Base-by-base conservation (phyloP, 2,329 filamentous ascomycete species). In the Karstenula rhodostoma region DNA sequence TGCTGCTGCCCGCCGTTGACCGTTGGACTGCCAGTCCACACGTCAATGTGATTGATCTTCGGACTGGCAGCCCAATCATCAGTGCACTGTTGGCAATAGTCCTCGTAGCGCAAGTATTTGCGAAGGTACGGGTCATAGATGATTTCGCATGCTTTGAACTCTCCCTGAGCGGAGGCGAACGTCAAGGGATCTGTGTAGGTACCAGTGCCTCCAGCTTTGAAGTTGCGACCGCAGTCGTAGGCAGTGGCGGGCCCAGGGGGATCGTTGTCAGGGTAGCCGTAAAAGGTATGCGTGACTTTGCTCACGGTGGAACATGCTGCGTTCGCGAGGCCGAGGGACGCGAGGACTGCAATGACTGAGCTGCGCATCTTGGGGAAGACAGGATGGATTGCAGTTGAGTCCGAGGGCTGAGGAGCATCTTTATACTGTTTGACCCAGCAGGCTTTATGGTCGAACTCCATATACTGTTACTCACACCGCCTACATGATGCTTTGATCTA, bases 111-210 rank as follows among this genome's bases (percentile, higher is more conserved):
- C 5, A 81, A 67, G 60, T 83, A 83, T 67, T 84, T 83, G 56
- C 73, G 74, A 32, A 81, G 60, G 59, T 80, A 81, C 0, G 80
- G 80, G n/a, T 74, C 65, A 59, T 82, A 84, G 44, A 83, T 72
- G 58, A 82, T 70, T 61, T 83, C 81, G 72, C 82, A 83, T 23
- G 67, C 55, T 0, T 69, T 66, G 69, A 82, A 81, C 54, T 79
- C 77, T 46, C 77, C 77, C 5, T 68, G 66, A 2, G 80, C 77
- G 5, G 76, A 79, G 29, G 81, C 81, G 52, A 83, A 80, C 1
- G 80, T 82, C 27, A 82, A 61, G 1, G 80, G 81, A 67, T 83
- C 74, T 49, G 61, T 61, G 64, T 73, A 81, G n/a, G 79, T 80
- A 29, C 81, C 81, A 0, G 67, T 75, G 17, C 81, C 81, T 10